Evolutionary conservation across 805 yeast species (phyloP).

Genomic region (Candida oleophila): DNA sequence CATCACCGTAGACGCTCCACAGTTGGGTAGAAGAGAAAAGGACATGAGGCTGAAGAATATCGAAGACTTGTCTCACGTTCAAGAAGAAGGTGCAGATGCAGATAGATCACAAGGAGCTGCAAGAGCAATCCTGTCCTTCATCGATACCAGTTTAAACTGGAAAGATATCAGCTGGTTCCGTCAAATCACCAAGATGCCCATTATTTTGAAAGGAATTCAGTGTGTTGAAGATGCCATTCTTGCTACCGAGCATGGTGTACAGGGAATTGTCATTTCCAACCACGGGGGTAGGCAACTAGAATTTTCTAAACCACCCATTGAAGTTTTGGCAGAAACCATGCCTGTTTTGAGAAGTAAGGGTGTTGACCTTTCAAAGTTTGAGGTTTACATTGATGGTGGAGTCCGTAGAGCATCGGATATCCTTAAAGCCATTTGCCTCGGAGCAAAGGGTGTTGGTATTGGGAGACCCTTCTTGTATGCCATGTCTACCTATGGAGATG

Average conservation of each 20-base stretch:
- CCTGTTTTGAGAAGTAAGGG: constrained; percentile 34
- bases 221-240: constrained; percentile 61
- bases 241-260: constrained; percentile 58
- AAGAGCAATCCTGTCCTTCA: constrained; percentile 80
- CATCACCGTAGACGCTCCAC: constrained; percentile 92
- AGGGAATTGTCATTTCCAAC: constrained; percentile 67
- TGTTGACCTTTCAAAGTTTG: constrained; percentile 30
- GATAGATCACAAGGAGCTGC: constrained; percentile 83
- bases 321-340: constrained; percentile 56
- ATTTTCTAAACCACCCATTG: constrained; percentile 58
- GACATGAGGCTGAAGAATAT: constrained; percentile 68
- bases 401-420: constrained; percentile 66
- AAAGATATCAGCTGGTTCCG: constrained; percentile 41
- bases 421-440: constrained; percentile 62
- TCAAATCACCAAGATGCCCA: constrained; percentile 36
- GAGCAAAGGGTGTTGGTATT: constrained; percentile 67
- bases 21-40: constrained; percentile 87
- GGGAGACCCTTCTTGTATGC: constrained; percentile 68
- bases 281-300: constrained; percentile 78
- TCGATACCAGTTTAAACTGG: constrained; percentile 45
- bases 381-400: constrained; percentile 66
- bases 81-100: constrained; percentile 51
- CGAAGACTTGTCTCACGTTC: constrained; percentile 45
- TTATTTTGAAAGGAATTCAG: constrained; percentile 62
- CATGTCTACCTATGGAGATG: constrained; percentile 60